These are phyloP conservation scores for Dictyostelium purpureum DNA, from an alignment of 78 protist genomes.

Conservation along the genomic window DNA sequence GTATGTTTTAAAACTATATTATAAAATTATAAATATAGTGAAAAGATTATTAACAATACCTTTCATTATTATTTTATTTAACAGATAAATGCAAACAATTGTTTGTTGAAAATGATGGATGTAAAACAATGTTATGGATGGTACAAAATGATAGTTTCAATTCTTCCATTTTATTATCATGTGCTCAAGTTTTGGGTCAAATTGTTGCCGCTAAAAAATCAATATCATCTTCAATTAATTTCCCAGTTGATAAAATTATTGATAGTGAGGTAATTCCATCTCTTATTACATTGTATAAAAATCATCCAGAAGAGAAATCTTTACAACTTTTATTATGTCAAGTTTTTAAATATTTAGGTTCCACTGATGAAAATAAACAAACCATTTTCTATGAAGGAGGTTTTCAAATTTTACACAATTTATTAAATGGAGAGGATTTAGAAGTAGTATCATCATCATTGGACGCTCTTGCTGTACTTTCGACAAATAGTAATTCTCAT, in stretches of 20 bases:
- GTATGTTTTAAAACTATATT: too few relatives aligned
- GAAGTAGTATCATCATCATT: slow-evolving; percentile 27
- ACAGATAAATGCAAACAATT: slow-evolving; percentile 41
- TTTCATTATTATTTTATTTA: background rate
- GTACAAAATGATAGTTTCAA: slow-evolving; percentile 1
- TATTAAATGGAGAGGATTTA: background rate
- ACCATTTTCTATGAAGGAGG: slow-evolving; percentile 69
- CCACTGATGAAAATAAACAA: slow-evolving; percentile 54
- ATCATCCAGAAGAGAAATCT: slow-evolving; percentile 43
- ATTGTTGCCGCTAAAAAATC: slow-evolving; percentile 48
- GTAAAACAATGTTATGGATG: slow-evolving; percentile 52
- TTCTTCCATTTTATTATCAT: slow-evolving; percentile 17
- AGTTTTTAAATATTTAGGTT: slow-evolving; percentile 54
- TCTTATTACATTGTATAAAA: slow-evolving; percentile 44
- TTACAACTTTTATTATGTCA: slow-evolving; percentile 48
- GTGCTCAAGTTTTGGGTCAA: slow-evolving; percentile 60
- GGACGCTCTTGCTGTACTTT: slow-evolving; percentile 37
- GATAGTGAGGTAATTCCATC: slow-evolving; percentile 61
- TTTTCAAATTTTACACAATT: slow-evolving; percentile 30
- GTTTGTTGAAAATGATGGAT: slow-evolving; percentile 53
- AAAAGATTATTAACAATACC: background rate
- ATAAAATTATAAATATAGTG: background rate
- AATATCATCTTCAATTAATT: background rate
- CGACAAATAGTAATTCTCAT: slow-evolving; percentile 42
- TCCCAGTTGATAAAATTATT: slow-evolving; percentile 47